Evolutionary conservation across 352 stramenopile species (phyloP), one percentile per base, ranked within the genome.

Genomic region (Phytopythium oedochilum): DNA sequence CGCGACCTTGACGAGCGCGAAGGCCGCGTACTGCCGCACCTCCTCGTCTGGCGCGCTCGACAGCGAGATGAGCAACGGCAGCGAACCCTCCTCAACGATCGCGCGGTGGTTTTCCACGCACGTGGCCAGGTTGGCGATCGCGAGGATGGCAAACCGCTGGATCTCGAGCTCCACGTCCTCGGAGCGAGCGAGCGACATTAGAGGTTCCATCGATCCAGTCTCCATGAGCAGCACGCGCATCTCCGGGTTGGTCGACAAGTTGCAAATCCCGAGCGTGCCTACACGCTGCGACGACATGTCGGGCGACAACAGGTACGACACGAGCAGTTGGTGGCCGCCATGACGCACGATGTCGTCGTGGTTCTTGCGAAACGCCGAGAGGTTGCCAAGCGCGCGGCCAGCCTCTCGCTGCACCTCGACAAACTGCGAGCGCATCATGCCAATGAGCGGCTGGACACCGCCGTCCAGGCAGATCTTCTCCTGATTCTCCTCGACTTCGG

Each of bases 81-180:
- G 66, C 32, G 96, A 97, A 7, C 92, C 93, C 81, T 98, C 90
- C 22, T 93, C 85, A 31, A 99, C 82, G 49, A 99, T 97, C 12
- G 86, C 79, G 23, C 78, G 70, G 66, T 99, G 96, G 59, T 98
- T 99, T 22, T 95, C 86, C 14, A 97, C 88, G 38, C 79, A 97
- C 12, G 92, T 91, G n/a, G 92, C 91, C 28, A 98, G 61, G 71
- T 99, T 98, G 1, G 93, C 93, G 45, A 98, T 96, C 4, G 90
- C 90, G 5, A 98, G 70, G 61, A 97, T 96, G 2, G 88, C 70
- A 50, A 97, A 97, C 18, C 94, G 85, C 63, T 98, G 87, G 57
- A 98, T 98, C 66, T 99, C 95, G 22, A 98, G 67, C 63, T 99
- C 92, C 18, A 98, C 86, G 43, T 98, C 94, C 31, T 97, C 93